These are phyloP conservation scores for Psilocybe cubensis DNA, from an alignment of 768 basidiomycete genomes.

Conservation along the genomic window DNA sequence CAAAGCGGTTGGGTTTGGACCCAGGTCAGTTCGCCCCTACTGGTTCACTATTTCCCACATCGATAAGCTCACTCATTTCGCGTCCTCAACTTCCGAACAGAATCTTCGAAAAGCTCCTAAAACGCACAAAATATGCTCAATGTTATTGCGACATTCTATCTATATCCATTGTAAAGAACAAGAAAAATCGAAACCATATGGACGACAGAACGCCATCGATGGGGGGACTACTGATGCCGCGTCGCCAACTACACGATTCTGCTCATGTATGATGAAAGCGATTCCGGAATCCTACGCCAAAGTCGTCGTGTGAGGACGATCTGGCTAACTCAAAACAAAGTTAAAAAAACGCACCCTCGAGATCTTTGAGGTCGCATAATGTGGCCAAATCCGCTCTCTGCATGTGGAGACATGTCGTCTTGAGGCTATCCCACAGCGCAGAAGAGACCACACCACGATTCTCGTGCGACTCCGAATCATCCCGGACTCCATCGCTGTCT, in stretches of 20 bases:
- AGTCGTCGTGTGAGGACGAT: conserved; percentile 9
- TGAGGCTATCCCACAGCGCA: conserved; percentile 87
- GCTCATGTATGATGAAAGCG: conserved; percentile 22
- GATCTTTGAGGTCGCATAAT: conserved; percentile 72
- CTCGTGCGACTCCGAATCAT: conserved; percentile 46
- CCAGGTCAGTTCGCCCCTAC: conserved; percentile 12
- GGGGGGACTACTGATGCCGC: conserved; percentile 3
- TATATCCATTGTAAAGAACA: conserved; percentile 25
- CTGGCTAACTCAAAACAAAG: background rate
- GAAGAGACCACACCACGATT: conserved; percentile 74
- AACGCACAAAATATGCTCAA: background rate
- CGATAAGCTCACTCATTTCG: background rate
- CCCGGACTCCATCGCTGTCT: conserved; percentile 77
- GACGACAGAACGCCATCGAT: conserved; percentile 15
- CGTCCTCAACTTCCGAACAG: conserved; percentile 11
- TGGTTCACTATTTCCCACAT: background rate
- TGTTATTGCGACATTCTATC: conserved; percentile 10
- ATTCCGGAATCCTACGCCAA: conserved; percentile 28
- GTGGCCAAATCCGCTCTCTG: conserved; percentile 76
- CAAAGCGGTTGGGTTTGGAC: conserved; percentile 25
- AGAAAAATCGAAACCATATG: conserved; percentile 18
- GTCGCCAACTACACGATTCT: background rate
- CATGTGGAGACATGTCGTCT: conserved; percentile 81
- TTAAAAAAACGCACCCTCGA: conserved; percentile 52
- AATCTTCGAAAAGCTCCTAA: conserved; percentile 17